A percentile compares a stretch with the other conserved stretches of the same genome.
Conservation (phyloP, 352 stramenopile species). For the Elongisporangium prolatum region DNA sequence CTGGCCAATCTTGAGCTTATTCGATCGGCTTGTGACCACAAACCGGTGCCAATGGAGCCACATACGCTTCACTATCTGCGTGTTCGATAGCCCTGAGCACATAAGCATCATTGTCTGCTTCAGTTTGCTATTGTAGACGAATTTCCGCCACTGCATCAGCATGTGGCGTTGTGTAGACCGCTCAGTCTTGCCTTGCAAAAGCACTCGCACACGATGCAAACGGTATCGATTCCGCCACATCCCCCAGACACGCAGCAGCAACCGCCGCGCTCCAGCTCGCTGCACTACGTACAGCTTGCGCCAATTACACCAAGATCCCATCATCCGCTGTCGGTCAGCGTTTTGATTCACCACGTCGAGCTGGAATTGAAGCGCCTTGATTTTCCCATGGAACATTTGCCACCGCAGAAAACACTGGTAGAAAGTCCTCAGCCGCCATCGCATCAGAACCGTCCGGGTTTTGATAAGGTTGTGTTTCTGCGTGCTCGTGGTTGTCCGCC, state of each 20-base stretch:
- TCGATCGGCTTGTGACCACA: neutral
- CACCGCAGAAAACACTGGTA: constrained; percentile 34
- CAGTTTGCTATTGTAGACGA: constrained; percentile 24
- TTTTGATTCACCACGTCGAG: constrained; percentile 4
- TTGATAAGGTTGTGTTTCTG: neutral
- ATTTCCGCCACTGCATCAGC: constrained; percentile 16
- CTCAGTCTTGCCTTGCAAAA: neutral
- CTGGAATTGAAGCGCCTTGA: neutral
- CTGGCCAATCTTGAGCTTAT: constrained; percentile 16
- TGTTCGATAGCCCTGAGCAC: constrained; percentile 17
- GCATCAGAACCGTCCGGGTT: constrained; percentile 13
- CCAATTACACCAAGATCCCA: constrained; percentile 31
- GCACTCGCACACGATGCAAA: neutral
- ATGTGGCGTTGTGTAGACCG: neutral
- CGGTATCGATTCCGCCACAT: constrained; percentile 9
- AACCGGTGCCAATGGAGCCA: constrained; percentile 20
- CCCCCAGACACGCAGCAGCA: constrained; percentile 17
- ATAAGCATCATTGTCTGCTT: constrained; percentile 22
- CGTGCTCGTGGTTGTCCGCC: neutral
- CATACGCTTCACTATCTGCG: constrained; percentile 11
- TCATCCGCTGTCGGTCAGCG: neutral
- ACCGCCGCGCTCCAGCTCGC: constrained; percentile 10
- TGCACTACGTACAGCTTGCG: constrained; percentile 29
- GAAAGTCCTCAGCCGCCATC: constrained; percentile 32
- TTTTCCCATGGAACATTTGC: neutral